Conservation (phyloP, 1,284 basidiomycete genomes). For the Abortiporus biennis region DNA sequence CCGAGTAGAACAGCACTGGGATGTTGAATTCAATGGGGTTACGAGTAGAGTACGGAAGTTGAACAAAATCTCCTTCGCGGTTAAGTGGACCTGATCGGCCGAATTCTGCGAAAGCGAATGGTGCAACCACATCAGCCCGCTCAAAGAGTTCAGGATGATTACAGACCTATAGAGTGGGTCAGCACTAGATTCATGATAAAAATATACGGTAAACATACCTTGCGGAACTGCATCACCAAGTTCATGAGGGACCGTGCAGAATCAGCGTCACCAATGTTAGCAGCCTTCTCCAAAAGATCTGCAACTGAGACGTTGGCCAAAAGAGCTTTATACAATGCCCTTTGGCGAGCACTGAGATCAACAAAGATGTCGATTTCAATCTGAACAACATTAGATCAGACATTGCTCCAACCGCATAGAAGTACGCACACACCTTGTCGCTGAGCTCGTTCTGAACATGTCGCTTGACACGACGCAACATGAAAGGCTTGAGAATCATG, state of each 20-base stretch:
- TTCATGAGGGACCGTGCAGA: slow-evolving; percentile 96
- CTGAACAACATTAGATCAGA: slow-evolving; percentile 32
- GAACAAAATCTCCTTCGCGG: slow-evolving; percentile 83
- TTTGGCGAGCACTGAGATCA: slow-evolving; percentile 91
- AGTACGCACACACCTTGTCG: slow-evolving; percentile 75
- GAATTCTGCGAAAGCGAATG: slow-evolving; percentile 85
- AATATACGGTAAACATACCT: slow-evolving; percentile 45
- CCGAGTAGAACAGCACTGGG: slow-evolving; percentile 75
- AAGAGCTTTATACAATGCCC: slow-evolving; percentile 87
- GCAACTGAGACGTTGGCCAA: slow-evolving; percentile 92
- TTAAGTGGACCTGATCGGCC: slow-evolving; percentile 77
- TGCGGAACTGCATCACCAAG: slow-evolving; percentile 99
- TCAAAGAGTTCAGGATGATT: slow-evolving; percentile 99
- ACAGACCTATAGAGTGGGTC: slow-evolving; percentile 62
- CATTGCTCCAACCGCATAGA: neutral
- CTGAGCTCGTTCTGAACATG: slow-evolving; percentile 99
- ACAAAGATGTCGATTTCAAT: slow-evolving; percentile 97
- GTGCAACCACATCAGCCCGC: slow-evolving; percentile 91
- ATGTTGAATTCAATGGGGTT: slow-evolving; percentile 82
- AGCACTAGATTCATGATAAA: neutral
- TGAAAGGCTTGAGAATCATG: slow-evolving; percentile 99
- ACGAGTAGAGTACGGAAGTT: slow-evolving; percentile 79
- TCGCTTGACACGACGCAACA: slow-evolving; percentile 95
- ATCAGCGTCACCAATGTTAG: slow-evolving; percentile 84
- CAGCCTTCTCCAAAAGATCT: slow-evolving; percentile 91